These are phyloP conservation scores for Neonectria hederae DNA, from an alignment of 2,329 filamentous ascomycete species.

Conservation along the genomic window DNA sequence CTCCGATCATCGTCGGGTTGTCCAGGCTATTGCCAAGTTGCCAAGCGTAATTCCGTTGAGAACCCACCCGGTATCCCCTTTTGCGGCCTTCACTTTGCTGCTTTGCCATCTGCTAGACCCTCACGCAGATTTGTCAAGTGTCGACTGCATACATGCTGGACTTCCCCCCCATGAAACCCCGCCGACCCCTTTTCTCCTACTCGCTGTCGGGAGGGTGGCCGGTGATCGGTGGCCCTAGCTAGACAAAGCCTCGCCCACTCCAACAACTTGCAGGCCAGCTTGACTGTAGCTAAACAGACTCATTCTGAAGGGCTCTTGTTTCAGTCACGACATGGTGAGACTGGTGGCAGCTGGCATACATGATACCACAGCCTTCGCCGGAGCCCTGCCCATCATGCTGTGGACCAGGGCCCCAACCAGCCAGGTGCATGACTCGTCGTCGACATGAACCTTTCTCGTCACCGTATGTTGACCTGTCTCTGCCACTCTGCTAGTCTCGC, in stretches of 20 bases:
- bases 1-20: background rate
- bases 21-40: background rate
- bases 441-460: conserved; percentile 10
- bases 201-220: background rate
- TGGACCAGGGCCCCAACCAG: background rate
- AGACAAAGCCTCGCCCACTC: background rate
- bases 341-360: background rate
- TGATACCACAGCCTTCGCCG: background rate
- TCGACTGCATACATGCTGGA: background rate
- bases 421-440: conserved; percentile 23
- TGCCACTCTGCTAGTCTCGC: conserved; percentile 2
- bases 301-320: conserved; percentile 16
- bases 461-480: background rate
- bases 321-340: conserved; percentile 21
- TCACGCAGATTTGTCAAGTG: background rate
- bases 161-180: background rate
- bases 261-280: background rate
- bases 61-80: background rate
- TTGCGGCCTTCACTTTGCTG: background rate
- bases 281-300: conserved; percentile 7
- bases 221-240: no score
- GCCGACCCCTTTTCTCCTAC: background rate
- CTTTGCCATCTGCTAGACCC: no score
- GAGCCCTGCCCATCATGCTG: background rate
- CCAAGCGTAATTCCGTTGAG: background rate